Percentiles rank a stretch among this genome's conserved stretches.
Evolutionary conservation across 352 stramenopile species (phyloP).

Genomic region (Elongisporangium senticosum): DNA sequence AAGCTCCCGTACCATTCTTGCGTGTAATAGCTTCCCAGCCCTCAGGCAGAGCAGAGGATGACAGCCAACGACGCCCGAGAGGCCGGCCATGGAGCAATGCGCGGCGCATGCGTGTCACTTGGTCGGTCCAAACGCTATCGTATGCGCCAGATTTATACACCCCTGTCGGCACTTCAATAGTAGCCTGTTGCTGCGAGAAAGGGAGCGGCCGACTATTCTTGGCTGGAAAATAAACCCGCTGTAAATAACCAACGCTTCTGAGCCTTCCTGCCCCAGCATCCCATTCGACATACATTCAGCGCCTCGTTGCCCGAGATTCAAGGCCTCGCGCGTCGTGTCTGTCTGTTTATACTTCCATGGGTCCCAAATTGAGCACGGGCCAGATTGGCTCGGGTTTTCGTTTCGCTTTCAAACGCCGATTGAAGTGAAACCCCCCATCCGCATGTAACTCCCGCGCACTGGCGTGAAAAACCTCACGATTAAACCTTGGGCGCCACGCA

Average conservation of each 20-base stretch:
- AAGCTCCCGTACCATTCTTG: slow-evolving; percentile 34
- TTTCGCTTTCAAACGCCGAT: not conserved
- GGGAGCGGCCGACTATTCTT: not conserved
- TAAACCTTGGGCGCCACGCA: slow-evolving; percentile 1
- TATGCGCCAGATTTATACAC: not conserved
- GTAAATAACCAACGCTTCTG: not conserved
- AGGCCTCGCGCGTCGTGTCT: not conserved
- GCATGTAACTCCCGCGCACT: not conserved
- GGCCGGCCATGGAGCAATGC: not conserved
- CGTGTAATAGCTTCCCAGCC: slow-evolving; percentile 60
- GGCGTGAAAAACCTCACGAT: slow-evolving; percentile 3
- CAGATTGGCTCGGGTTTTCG: not conserved
- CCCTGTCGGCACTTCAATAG: not conserved
- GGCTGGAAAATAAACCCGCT: not conserved
- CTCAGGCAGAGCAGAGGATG: slow-evolving; percentile 34
- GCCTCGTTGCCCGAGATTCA: not conserved
- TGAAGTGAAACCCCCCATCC: not conserved
- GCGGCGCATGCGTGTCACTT: not conserved
- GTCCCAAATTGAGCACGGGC: not conserved
- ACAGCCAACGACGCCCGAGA: not conserved
- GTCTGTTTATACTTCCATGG: not conserved
- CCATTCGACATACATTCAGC: not conserved
- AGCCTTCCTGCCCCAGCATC: not conserved
- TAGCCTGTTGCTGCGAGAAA: not conserved
- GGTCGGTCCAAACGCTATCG: not conserved